Conservation (phyloP, 208 protist species). For the Crithidia thermophila region DNA sequence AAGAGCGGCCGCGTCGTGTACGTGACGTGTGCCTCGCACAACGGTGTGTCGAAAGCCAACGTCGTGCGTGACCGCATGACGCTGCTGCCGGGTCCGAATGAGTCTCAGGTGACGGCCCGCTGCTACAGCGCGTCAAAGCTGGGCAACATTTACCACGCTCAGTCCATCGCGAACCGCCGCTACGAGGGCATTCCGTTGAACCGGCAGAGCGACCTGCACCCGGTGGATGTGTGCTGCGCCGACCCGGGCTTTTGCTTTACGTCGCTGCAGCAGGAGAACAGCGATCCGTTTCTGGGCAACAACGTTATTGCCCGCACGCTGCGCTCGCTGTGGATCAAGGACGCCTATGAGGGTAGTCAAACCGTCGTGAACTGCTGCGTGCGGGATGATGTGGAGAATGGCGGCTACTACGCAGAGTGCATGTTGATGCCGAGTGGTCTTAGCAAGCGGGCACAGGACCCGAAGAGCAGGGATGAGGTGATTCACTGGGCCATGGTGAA, state of each 20-base stretch:
- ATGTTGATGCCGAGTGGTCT: slow-evolving; percentile 65
- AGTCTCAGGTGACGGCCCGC: slow-evolving; percentile 55
- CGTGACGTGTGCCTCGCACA: slow-evolving; percentile 78
- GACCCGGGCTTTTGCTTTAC: slow-evolving; percentile 81
- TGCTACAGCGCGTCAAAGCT: slow-evolving; percentile 86
- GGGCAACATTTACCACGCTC: slow-evolving; percentile 84
- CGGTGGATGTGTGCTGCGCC: slow-evolving; percentile 65
- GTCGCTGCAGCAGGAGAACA: slow-evolving; percentile 41
- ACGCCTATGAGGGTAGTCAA: slow-evolving; percentile 75
- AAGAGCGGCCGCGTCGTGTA: slow-evolving; percentile 70
- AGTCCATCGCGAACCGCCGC: slow-evolving; percentile 63
- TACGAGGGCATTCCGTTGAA: slow-evolving; percentile 80
- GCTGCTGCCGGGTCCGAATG: slow-evolving; percentile 48
- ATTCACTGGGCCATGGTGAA: slow-evolving; percentile 84
- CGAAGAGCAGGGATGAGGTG: slow-evolving; percentile 58
- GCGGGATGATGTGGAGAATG: slow-evolving; percentile 60
- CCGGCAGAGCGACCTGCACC: slow-evolving; percentile 54
- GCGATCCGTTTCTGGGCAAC: slow-evolving; percentile 47
- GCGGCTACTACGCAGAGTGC: slow-evolving; percentile 81
- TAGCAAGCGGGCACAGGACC: slow-evolving; percentile 62
- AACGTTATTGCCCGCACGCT: slow-evolving; percentile 54
- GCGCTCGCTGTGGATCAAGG: slow-evolving; percentile 74
- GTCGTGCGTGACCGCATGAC: slow-evolving; percentile 72
- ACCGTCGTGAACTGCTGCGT: slow-evolving; percentile 78
- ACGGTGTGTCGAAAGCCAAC: slow-evolving; percentile 59